A percentile compares a stretch with the other conserved stretches of the same genome.
Conservation (phyloP, 306 rosid species). For the Trichosanthes cucumerina region DNA sequence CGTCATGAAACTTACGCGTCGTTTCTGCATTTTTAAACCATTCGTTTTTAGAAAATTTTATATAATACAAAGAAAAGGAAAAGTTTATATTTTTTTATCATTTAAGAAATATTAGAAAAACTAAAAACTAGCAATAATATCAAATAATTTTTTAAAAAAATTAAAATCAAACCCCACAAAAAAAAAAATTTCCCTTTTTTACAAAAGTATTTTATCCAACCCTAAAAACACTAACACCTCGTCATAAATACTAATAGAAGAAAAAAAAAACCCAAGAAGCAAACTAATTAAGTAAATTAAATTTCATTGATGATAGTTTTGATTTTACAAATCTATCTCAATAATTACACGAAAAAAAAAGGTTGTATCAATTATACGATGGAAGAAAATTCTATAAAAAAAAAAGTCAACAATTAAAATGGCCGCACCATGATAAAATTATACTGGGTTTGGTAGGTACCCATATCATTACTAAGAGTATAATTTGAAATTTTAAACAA, state of each 20-base stretch:
- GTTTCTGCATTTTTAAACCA: constrained; percentile 43
- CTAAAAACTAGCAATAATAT: no score
- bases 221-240: no score
- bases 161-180: no score
- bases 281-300: neutral
- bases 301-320: neutral
- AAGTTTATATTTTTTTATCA: no score
- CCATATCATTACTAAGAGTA: neutral
- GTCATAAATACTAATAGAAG: no score
- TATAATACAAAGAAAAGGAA: neutral
- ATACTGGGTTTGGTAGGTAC: neutral
- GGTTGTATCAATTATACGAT: neutral
- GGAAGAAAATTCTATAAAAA: neutral
- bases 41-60: neutral
- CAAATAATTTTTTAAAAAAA: no score
- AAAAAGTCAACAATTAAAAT: neutral
- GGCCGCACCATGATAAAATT: neutral
- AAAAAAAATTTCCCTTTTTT: no score
- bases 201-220: no score
- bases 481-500: no score
- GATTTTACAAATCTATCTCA: neutral
- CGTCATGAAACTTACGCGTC: constrained; percentile 73
- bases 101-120: no score
- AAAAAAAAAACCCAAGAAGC: neutral
- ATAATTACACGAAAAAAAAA: no score